Evolutionary conservation across 169 alveolate genomes (phyloP), one percentile per base, ranked within the genome.

Genomic region (Toxoplasma gondii): DNA sequence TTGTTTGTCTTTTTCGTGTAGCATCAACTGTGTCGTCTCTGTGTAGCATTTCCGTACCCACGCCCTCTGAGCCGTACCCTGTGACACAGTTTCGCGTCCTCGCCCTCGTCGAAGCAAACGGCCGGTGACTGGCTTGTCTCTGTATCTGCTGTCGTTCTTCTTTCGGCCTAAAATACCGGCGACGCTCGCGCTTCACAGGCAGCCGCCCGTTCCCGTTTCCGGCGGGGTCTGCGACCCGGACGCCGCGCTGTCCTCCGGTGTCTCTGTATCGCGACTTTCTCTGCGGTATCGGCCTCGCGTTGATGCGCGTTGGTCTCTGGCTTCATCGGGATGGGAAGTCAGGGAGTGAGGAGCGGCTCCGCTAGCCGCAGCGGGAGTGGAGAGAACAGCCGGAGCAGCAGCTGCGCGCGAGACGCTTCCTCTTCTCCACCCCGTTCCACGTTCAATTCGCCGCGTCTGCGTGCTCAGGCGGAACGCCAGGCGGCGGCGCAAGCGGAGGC

Each of bases 381-480:
- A 31, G 90, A 82, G 19, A 43, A 24, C 90, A 82, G 64, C 67
- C 53, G 90, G 5, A 82, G 90, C 41, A 87, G 45, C 91, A n/a
- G 67, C 90, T 82, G 90, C 90, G 53, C 69, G 34, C 67, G 64
- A 41, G 38, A 22, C 64, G 27, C 58, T 10, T 69, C 31, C 29
- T 22, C 43, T 1, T 34, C 84, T 17, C 84, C 84, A 1, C 90
- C 90, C 5, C 38, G 54, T 44, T 44, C 67, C 90, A 4, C 54
- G 90, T 82, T 82, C 64, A 29, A 16, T 38, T 82, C 90, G 19
- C 41, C 90, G 67, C 90, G 90, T 24, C 67, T 82, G 5, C 90
- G 90, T 22, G 90, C 90, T 12, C 90, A 82, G 90, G 90, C 90
- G 83, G 90, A 38, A 64, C 84, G 84, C 58, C 91, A 80, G 94